These are phyloP conservation scores for Tetrapisispora phaffii DNA, from an alignment of 805 yeast genomes.

Conservation along the genomic window DNA sequence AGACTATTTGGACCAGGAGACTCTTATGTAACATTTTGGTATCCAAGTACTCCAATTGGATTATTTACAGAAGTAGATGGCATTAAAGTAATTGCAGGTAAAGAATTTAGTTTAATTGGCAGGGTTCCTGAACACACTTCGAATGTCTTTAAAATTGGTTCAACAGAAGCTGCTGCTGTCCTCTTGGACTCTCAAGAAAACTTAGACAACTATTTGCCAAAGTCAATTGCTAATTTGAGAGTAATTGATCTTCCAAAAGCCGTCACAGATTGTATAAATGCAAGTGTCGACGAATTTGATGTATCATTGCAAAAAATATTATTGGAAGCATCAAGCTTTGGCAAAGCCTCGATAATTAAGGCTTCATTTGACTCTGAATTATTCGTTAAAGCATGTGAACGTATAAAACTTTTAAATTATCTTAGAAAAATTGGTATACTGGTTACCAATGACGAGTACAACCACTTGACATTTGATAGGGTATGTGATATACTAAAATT, in stretches of 20 bases:
- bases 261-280: conserved; percentile 58
- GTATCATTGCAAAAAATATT: conserved; percentile 71
- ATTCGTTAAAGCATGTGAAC: conserved; percentile 54
- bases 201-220: conserved; percentile 58
- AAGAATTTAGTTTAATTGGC: conserved; percentile 49
- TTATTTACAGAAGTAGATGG: conserved; percentile 59
- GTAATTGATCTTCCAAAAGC: conserved; percentile 48
- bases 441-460: conserved; percentile 49
- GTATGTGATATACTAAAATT: conserved; percentile 48
- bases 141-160: conserved; percentile 70
- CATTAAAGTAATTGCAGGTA: conserved; percentile 49
- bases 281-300: conserved; percentile 71
- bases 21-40: conserved; percentile 39
- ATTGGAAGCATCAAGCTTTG: conserved; percentile 75
- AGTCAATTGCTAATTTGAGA: conserved; percentile 68
- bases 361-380: conserved; percentile 47
- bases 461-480: conserved; percentile 42
- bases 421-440: conserved; percentile 59
- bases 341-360: conserved; percentile 49
- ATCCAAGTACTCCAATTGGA: conserved; percentile 34
- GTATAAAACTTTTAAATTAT: conserved; percentile 58
- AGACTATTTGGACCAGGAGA: conserved; percentile 62
- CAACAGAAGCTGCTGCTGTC: conserved; percentile 73
- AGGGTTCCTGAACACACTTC: conserved; percentile 50
- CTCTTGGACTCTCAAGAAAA: conserved; percentile 68